Base-by-base conservation (phyloP, 805 yeast genomes). In the Pichia rugopelliculosa region DNA sequence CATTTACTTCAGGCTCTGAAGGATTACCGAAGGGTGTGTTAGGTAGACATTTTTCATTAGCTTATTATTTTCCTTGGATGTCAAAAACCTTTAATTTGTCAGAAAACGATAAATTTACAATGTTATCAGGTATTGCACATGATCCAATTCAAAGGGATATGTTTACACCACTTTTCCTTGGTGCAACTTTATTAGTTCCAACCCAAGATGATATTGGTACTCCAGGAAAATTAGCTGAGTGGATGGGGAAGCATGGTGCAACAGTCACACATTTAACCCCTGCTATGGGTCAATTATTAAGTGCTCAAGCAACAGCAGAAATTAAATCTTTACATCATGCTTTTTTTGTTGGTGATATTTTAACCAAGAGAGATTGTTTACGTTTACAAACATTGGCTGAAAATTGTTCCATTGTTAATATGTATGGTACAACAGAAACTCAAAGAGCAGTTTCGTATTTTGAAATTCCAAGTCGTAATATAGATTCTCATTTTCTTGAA, bases 51-150 rank as follows among this genome's bases (percentile, higher is more conserved):
- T 95, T 82, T 68, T 91, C 98, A 0, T 72, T 93, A 52, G 96
- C 99, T 2, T 93, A 93, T 71, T 93, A 93, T 69, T 93, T 93
- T 77, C 96, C 96, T 34, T 93, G 99, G 99, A 93, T 93, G 99
- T 75, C 97, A 18, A 68, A 87, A 65, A 77, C 83, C 40, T 93
- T 93, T 60, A 79, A 82, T 30, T 75, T 93, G 36, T 75, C 85
- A 38, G 84, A 77, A 46, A 75, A 80, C 33, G 99, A 95, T 66
- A 84, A 74, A 60, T 93, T 93, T 72, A 93, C 99, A 20, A 93
- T 93, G 99, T 76, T 93, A 52, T 86, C 96, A 9, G 99, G 99
- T 60, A 93, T 93, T 65, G 99, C 99, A 0, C 99, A 93, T 65
- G 99, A 93, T 68, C 99, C 99, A 12, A 91, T 93, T 53, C 99